phyloP scores from a whole-genome alignment of 495 filamentous ascomycete species.

The Daldinia caldariorum region DNA sequence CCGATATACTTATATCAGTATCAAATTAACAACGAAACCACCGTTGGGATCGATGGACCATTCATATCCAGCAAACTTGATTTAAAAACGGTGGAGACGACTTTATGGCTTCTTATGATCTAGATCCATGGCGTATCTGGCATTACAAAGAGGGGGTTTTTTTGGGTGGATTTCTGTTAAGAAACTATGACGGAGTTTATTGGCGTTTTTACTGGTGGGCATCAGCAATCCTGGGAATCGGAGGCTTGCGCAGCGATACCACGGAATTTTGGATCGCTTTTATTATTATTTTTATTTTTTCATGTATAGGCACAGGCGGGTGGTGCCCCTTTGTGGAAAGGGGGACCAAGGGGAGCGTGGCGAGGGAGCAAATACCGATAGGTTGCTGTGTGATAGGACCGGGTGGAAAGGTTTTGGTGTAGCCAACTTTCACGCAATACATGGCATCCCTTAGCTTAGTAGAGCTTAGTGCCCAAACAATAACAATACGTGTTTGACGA shows the following conservation, averaged over 20 bases:
- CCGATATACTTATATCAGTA: constrained; percentile 39
- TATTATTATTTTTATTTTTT: constrained; percentile 15
- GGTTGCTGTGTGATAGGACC: constrained; percentile 30
- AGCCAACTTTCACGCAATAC: constrained; percentile 41
- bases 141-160: constrained; percentile 35
- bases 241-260: constrained; percentile 41
- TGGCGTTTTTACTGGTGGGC: constrained; percentile 50
- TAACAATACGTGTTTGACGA: constrained; percentile 22
- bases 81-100: constrained; percentile 32
- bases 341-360: constrained; percentile 14
- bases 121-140: constrained; percentile 43
- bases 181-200: constrained; percentile 47
- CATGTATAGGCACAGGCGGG: background rate
- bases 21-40: constrained; percentile 19
- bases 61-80: constrained; percentile 2
- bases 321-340: constrained; percentile 24
- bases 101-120: constrained; percentile 43
- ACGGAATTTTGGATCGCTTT: constrained; percentile 34
- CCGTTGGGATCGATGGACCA: constrained; percentile 23
- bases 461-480: constrained; percentile 22
- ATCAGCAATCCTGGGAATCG: constrained; percentile 40
- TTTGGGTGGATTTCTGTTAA: constrained; percentile 38
- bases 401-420: constrained; percentile 34
- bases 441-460: constrained; percentile 31
- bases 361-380: constrained; percentile 18